Evolutionary conservation across 2,329 filamentous ascomycete species (phyloP), one percentile per base, ranked within the genome.

Genomic region (Cordyceps farinosa): DNA sequence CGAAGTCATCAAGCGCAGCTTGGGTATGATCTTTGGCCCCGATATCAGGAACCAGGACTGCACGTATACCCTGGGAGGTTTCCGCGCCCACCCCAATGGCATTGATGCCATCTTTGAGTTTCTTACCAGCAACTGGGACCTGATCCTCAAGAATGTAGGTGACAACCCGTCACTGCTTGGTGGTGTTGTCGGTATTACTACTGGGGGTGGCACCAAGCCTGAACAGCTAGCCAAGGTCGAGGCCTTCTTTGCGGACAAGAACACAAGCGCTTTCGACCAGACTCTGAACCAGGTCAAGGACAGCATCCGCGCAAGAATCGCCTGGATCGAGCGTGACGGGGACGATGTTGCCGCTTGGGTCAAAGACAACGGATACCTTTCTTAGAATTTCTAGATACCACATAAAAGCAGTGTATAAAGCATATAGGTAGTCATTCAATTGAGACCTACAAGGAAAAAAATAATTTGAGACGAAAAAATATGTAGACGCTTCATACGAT

Each of bases 11-110:
- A 80, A 95, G 79, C 86, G 87, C 66, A 94, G 92, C 3, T 83
- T 98, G 15, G 84, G 81, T 36, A 81, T 97, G 66, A 83, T 92
- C 38, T 83, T 93, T 63, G 87, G 87, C 74, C 86, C 88, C 66
- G 89, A 96, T 68, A 90, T 97, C 77, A 96, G 96, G 81, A 92
- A 90, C 67, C 94, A 97, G 76, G 94, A 98, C 75, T 88, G 97
- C 67, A 97, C 97, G 79, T 87, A 97, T 73, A 93, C 94, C 1
- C 85, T 95, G 45, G 85, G 87, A 40, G 90, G 90, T 8, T 84
- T 98, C 34, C 87, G 93, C 64, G 85, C 85, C 60, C 91, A 96
- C 73, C 79, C 87, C 8, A 86, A 87, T 50, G 94, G 94, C 68
- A 90, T 96, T 62, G 81, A 90, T 63, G 90, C 90, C 8, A 83